phyloP scores from a whole-genome alignment of 148 eudicot species.

The Camellia lanceoleosa region DNA sequence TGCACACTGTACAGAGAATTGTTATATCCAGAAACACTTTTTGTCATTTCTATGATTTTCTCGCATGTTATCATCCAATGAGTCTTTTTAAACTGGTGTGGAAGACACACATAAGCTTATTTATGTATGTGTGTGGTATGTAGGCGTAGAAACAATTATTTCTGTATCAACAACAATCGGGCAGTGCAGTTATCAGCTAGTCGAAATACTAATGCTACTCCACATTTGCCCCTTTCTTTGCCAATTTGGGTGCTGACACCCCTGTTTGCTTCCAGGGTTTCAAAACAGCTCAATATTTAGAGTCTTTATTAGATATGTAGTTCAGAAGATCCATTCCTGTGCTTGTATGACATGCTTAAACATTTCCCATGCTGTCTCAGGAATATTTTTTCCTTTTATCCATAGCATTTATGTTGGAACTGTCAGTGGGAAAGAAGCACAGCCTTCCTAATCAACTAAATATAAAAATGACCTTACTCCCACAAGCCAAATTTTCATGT shows the following conservation, averaged over 20 bases:
- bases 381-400: background rate
- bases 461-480: slow-evolving; percentile 1
- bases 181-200: background rate
- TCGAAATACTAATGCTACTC: background rate
- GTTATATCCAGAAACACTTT: background rate
- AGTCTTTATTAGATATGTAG: no score
- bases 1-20: no score
- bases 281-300: background rate
- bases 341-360: background rate
- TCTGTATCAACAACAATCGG: background rate
- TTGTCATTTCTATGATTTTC: background rate
- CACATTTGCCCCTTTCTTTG: background rate
- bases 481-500: background rate
- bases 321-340: background rate
- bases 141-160: background rate
- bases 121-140: background rate
- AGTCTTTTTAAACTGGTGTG: background rate
- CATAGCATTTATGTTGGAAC: background rate
- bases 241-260: background rate
- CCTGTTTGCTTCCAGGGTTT: background rate
- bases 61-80: background rate
- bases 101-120: background rate
- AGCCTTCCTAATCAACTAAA: background rate
- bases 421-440: background rate
- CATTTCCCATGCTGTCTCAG: background rate